Evolutionary conservation across 495 filamentous ascomycete genomes (phyloP).

Genomic region (Articulospora tetracladia): DNA sequence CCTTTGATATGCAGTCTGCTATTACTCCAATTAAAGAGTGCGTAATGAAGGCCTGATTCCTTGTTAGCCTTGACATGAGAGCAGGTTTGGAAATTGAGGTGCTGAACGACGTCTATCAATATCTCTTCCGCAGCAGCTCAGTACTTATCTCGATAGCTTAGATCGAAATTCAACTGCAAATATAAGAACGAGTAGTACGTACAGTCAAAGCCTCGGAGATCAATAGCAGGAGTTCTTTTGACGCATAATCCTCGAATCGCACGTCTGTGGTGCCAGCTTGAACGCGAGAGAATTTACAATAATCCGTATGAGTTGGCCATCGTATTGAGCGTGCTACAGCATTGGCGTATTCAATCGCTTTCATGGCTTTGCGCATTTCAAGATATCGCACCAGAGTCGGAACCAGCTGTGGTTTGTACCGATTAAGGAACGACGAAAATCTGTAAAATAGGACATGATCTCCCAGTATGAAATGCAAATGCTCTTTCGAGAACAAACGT

Average conservation of each 20-base stretch:
- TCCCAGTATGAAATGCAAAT: conserved; percentile 14
- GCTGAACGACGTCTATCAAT: too few relatives aligned
- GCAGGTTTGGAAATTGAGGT: too few relatives aligned
- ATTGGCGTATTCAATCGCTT: conserved; percentile 19
- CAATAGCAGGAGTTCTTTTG: conserved; percentile 8
- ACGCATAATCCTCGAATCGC: conserved; percentile 14
- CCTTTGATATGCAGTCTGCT: conserved; percentile 39
- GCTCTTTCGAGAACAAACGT: conserved; percentile 9
- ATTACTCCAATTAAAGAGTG: conserved; percentile 44
- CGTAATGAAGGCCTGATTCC: conserved; percentile 52
- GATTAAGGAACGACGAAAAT: conserved; percentile 17
- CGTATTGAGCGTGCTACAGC: conserved; percentile 8
- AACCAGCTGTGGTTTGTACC: conserved; percentile 7
- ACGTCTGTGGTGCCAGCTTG: conserved; percentile 11
- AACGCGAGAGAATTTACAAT: conserved; percentile 11
- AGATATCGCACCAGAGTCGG: conserved; percentile 15
- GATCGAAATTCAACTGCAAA: too few relatives aligned
- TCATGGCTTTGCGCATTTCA: conserved; percentile 17
- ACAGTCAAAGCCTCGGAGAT: conserved; percentile 47
- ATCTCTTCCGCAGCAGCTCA: too few relatives aligned
- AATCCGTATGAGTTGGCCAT: conserved; percentile 18
- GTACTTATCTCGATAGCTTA: too few relatives aligned
- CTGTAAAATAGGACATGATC: conserved; percentile 11
- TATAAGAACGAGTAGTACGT: too few relatives aligned
- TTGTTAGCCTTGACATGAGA: too few relatives aligned